Base-by-base conservation (phyloP, 148 eudicot genomes). In the Chenopodium quinoa region DNA sequence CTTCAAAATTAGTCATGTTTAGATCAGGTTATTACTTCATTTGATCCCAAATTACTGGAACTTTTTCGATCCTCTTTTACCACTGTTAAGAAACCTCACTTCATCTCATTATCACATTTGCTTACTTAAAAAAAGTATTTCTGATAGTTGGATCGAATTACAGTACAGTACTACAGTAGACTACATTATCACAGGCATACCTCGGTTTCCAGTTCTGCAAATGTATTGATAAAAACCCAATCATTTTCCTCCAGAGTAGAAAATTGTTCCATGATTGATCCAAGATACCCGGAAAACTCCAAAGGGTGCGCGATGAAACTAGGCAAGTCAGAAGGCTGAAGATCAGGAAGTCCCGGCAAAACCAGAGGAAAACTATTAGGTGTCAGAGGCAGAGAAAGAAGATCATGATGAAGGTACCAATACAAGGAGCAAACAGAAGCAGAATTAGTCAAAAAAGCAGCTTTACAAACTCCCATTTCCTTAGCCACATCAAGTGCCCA, bases 401-500 rank as follows among this genome's bases (percentile, higher is more conserved):
- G 4, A 2, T 89, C 87, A 4, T 75, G 31, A 64, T 82, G 83
- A 25, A 87, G 75, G 82, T 56, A 82, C 50, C 86, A 79, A 40
- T 29, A 91, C 1, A 91, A 68, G 19, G 86, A 80, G 44, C 83
- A 84, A 19, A 90, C 87, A 6, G 89, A 62, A 27, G 89, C 87
- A 23, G 89, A 79, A 69, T 90, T 85, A 25, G 92, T 88, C 81
- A 90, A 84, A 44, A 91, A 88, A 1, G 90, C 62, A 2, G 87
- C 94, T 16, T 85, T 88, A 25, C 31, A 40, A 0, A 88, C 50
- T 16, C 88, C 88, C 25, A 79, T 73, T 16, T 68, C 32, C 73
- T 69, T 85, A 13, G 92, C 92, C 54, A 91, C 94, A 37, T 90
- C 90, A 27, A 88, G 83, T 27, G 86, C 94, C 91, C 94, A 91